Conservation (phyloP, 192 early-diverging fungal species). For the Diversispora eburnea region DNA sequence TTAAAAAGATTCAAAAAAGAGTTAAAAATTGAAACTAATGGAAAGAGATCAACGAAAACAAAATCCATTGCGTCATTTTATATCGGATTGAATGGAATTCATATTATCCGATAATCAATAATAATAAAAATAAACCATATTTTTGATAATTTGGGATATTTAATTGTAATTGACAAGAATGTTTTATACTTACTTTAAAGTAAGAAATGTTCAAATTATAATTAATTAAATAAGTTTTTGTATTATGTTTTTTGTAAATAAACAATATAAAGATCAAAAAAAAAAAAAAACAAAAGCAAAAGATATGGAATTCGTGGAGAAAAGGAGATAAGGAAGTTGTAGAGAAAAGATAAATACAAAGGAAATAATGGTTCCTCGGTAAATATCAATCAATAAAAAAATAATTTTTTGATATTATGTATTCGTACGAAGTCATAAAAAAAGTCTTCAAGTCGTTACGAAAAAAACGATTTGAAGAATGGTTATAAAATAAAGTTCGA, state of each 20-base stretch:
- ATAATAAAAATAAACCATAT: not conserved
- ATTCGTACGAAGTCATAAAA: no score
- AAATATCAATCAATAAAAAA: not conserved
- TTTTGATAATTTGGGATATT: not conserved
- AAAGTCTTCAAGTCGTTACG: no score
- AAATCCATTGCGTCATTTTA: constrained; percentile 3
- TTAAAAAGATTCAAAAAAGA: no score
- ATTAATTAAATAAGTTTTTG: no score
- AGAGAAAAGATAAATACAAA: not conserved
- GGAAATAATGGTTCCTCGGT: not conserved
- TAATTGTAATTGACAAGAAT: not conserved
- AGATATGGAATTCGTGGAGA: not conserved
- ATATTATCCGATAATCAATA: not conserved
- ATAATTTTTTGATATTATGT: no score
- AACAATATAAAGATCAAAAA: not conserved
- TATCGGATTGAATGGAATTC: not conserved
- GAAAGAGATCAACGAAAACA: not conserved
- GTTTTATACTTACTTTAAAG: no score
- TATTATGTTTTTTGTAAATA: no score
- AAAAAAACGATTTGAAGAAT: no score
- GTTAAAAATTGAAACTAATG: not conserved
- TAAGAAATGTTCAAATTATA: no score
- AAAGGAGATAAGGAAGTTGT: not conserved
- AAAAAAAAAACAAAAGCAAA: not conserved
- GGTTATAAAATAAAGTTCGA: no score